phyloP scores from a whole-genome alignment of 2,329 filamentous ascomycete genomes.

The Penicillium sp. region DNA sequence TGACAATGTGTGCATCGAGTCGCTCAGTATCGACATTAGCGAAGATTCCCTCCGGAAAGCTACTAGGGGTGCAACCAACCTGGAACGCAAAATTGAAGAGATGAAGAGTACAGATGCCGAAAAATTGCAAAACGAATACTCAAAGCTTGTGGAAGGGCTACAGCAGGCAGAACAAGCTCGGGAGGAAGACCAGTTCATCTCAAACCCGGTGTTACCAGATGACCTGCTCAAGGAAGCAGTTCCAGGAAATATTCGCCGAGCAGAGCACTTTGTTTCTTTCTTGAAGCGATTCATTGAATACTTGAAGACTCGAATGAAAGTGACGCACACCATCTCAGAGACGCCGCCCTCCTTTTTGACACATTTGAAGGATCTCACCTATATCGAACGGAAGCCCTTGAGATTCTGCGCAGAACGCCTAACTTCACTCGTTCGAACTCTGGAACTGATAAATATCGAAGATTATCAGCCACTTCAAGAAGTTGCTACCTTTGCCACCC shows the following conservation, averaged over 20 bases:
- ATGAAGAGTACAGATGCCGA: constrained; percentile 96
- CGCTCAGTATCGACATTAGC: constrained; percentile 91
- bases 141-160: constrained; percentile 89
- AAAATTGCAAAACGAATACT: constrained; percentile 91
- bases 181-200: constrained; percentile 94
- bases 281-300: constrained; percentile 97
- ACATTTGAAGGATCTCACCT: constrained; percentile 92
- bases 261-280: constrained; percentile 94
- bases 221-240: constrained; percentile 94
- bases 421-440: constrained; percentile 87
- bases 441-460: constrained; percentile 96
- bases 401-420: constrained; percentile 90
- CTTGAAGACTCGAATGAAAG: constrained; percentile 96
- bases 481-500: constrained; percentile 93
- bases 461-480: constrained; percentile 97
- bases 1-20: constrained; percentile 98
- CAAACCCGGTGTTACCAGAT: constrained; percentile 89
- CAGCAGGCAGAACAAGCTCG: constrained; percentile 83
- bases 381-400: constrained; percentile 94
- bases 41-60: constrained; percentile 92
- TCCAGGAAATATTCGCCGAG: constrained; percentile 90
- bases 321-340: constrained; percentile 94
- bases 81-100: constrained; percentile 86
- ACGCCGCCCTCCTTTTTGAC: constrained; percentile 90
- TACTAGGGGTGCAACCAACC: constrained; percentile 81